Evolutionary conservation across 2,329 filamentous ascomycete species (phyloP).

Genomic region (Aspergillus ustus): DNA sequence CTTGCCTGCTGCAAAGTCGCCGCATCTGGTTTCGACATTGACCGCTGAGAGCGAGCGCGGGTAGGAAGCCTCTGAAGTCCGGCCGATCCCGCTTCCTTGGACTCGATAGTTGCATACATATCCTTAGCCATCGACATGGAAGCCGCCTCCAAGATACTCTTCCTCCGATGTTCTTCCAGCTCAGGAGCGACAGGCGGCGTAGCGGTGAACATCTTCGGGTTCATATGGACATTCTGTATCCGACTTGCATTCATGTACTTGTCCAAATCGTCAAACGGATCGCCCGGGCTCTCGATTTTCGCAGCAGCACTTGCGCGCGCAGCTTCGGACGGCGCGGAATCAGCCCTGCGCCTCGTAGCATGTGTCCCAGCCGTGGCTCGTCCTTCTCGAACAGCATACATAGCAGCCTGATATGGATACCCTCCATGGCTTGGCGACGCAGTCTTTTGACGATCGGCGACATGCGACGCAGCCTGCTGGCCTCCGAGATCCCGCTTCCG

Average conservation of each 20-base stretch:
- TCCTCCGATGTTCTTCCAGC: constrained; percentile 72
- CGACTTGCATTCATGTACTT: constrained; percentile 60
- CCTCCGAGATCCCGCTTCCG: constrained; percentile 66
- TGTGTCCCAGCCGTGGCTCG: constrained; percentile 67
- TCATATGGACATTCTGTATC: constrained; percentile 68
- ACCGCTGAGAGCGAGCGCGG: constrained; percentile 38
- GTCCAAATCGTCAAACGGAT: constrained; percentile 52
- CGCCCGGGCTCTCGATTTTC: constrained; percentile 61
- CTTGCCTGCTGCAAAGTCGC: constrained; percentile 29
- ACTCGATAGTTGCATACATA: constrained; percentile 71
- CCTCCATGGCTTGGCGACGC: constrained; percentile 64
- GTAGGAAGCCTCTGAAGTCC: constrained; percentile 40
- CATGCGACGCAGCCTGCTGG: constrained; percentile 63
- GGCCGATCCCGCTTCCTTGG: constrained; percentile 31
- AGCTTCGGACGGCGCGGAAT: constrained; percentile 67
- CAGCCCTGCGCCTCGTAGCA: constrained; percentile 63
- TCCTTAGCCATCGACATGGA: constrained; percentile 87
- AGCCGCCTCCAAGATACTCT: constrained; percentile 76
- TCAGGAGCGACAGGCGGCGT: constrained; percentile 73
- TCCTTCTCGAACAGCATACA: constrained; percentile 58
- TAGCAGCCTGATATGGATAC: constrained; percentile 75
- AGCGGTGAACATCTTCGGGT: constrained; percentile 79
- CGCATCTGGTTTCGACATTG: constrained; percentile 32
- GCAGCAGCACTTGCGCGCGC: constrained; percentile 64
- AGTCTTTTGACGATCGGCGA: constrained; percentile 60